Evolutionary conservation across 2,329 filamentous ascomycete genomes (phyloP), one percentile per base, ranked within the genome.

Genomic region (Plenodomus lindquistii): DNA sequence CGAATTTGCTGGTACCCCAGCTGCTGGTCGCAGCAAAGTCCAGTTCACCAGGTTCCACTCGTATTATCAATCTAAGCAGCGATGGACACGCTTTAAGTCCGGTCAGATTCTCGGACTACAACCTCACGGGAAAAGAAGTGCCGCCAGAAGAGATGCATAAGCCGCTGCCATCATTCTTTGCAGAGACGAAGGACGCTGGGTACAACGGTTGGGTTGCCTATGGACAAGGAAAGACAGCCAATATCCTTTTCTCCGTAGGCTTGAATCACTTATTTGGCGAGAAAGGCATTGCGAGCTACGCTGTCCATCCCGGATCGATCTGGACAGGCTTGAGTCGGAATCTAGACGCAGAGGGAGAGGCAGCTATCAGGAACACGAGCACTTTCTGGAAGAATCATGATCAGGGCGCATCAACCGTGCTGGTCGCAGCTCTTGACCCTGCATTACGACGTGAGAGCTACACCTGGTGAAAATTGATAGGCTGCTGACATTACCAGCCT

Each of bases 41-140:
- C 2, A 74, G 71, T 17, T 16, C 52, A 2, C 37, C 50, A 3
- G 61, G 63, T 2, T 37, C 55, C 1, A 64, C 60, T 3, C 60
- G 67, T 2, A 55, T 71, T 0, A 44, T 71, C 20, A 69, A 65
- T 34, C 41, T 71, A 9, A 68, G 63, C 9, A 66, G 62, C n/a
- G 24, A 66, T 1, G 66, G 66, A 0, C 65, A 69, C 41, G 44
- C 60, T 4, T 40, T 69, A 3, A 67, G 63, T 27, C 62, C 63
- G 1, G 42, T 70, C 2, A 57, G 74, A 2, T 79, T 79, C 55
- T 73, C 77, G 37, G 75, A 79, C 54, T 74, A 73, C 45, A 75
- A 74, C 18, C 72, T 77, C 41, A 59, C 64, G 37, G 62, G 59
- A 3, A 62, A 60, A 15, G 54, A 62, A n/a, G 50, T 66, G 1